phyloP scores from a whole-genome alignment of 192 early-diverging fungal species.

The Phycomyces nitens region DNA sequence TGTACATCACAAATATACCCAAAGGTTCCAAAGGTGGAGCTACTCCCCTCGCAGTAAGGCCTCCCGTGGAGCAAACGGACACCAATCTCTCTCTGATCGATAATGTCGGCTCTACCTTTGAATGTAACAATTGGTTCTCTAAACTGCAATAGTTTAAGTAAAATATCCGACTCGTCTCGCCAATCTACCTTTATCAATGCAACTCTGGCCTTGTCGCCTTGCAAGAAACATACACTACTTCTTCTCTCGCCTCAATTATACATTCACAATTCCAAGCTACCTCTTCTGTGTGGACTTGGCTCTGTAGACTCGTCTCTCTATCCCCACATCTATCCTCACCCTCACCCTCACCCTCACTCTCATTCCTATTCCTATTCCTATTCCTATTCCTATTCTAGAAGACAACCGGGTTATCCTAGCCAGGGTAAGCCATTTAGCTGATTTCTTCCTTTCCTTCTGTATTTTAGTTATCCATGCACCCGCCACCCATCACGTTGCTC shows the following conservation, averaged over 20 bases:
- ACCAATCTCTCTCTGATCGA: no score
- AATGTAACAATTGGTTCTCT: no score
- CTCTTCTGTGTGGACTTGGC: background rate
- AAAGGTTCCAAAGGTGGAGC: no score
- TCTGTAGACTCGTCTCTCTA: background rate
- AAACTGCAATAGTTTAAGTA: no score
- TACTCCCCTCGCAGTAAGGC: no score
- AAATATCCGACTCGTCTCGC: no score
- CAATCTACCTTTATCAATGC: no score
- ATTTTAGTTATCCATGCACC: background rate
- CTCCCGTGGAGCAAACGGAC: no score
- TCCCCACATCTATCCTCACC: no score
- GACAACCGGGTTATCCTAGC: background rate
- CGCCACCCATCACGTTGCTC: conserved; percentile 8
- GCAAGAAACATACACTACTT: background rate
- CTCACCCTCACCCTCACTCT: background rate
- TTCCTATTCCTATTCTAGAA: background rate
- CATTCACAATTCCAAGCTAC: background rate
- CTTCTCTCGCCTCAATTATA: background rate
- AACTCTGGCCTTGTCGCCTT: background rate
- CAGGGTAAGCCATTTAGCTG: background rate
- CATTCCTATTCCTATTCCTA: no score
- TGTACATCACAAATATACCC: no score
- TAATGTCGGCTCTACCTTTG: no score
- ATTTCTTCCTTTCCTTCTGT: background rate